Base-by-base conservation (phyloP, 495 filamentous ascomycete genomes). In the Penicillium robsamsonii region DNA sequence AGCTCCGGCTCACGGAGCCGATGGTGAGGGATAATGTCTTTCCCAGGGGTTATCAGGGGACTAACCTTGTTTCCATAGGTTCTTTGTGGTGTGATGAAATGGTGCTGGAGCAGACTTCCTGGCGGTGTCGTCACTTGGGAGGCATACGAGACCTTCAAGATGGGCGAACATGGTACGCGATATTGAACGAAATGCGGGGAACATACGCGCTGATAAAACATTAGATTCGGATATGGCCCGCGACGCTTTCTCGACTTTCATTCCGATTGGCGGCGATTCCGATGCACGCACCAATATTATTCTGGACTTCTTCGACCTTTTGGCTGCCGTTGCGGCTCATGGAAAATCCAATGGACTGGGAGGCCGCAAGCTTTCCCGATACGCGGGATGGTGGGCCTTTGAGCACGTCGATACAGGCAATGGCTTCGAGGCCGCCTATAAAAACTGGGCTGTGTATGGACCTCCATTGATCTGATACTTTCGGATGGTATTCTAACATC, bases 371-470 rank as follows among this genome's bases (percentile, higher is more conserved):
- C 79, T 98, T 35, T 97, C 94, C 5, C 82, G 94, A 55, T 88
- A 96, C 75, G 94, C 95, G 29, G 91, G 93, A 53, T 98, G 94
- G 94, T 98, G 94, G 94, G 93, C 94, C 0, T 98, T 98, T 71
- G 95, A 96, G 65, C 89, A 94, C 60, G 80, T 70, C 12, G 92
- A 97, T 64, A 79, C 80, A 10, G 88, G 68, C 47, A 92, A 86
- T 71, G 95, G 95, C n/a, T 98, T 97, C 64, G 93, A 97, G 51
- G 91, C 90, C 38, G 91, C 93, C 22, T 98, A 98, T 73, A 90
- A 87, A 62, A 82, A 83, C 17, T 98, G 94, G 94, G 75, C 80
- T 61, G 80, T 71, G 85, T 87, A 69, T 50, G 63, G 9, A 18
- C 45, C 17, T 24, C 40, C 15, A 20, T 43, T 20, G 5, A 27